These are phyloP conservation scores for Chlorophyllum brunneum DNA, from an alignment of 768 basidiomycete genomes.

Conservation along the genomic window DNA sequence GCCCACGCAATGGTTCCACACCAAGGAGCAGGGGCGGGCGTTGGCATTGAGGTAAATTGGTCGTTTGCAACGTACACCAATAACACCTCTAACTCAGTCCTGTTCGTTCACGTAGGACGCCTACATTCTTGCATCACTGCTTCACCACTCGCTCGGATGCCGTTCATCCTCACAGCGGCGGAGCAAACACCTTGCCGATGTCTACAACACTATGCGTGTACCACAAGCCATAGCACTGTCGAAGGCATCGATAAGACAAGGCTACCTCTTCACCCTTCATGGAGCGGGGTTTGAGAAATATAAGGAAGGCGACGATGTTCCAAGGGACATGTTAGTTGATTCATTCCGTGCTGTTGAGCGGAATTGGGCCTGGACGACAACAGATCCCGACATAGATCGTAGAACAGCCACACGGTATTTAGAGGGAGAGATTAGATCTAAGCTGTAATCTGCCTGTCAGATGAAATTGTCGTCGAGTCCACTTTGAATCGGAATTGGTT, in stretches of 20 bases:
- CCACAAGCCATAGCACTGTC: slow-evolving; percentile 23
- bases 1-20: slow-evolving; percentile 46
- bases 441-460: background rate
- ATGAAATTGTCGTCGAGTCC: too few relatives aligned
- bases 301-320: slow-evolving; percentile 22
- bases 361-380: slow-evolving; percentile 24
- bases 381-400: slow-evolving; percentile 23
- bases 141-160: slow-evolving; percentile 30
- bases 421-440: background rate
- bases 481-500: too few relatives aligned
- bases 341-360: slow-evolving; percentile 18
- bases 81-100: slow-evolving; percentile 24
- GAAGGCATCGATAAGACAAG: slow-evolving; percentile 12
- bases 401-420: slow-evolving; percentile 20
- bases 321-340: slow-evolving; percentile 17
- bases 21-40: slow-evolving; percentile 46
- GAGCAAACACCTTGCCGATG: slow-evolving; percentile 17
- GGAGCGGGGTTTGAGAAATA: slow-evolving; percentile 25
- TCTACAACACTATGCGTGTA: slow-evolving; percentile 24
- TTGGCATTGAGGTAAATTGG: slow-evolving; percentile 38
- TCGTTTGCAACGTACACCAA: background rate
- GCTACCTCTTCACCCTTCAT: slow-evolving; percentile 12
- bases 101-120: slow-evolving; percentile 33
- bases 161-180: slow-evolving; percentile 17
- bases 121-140: slow-evolving; percentile 32